Evolutionary conservation across 768 basidiomycete genomes (phyloP).

Genomic region (Scleroderma citrinum): DNA sequence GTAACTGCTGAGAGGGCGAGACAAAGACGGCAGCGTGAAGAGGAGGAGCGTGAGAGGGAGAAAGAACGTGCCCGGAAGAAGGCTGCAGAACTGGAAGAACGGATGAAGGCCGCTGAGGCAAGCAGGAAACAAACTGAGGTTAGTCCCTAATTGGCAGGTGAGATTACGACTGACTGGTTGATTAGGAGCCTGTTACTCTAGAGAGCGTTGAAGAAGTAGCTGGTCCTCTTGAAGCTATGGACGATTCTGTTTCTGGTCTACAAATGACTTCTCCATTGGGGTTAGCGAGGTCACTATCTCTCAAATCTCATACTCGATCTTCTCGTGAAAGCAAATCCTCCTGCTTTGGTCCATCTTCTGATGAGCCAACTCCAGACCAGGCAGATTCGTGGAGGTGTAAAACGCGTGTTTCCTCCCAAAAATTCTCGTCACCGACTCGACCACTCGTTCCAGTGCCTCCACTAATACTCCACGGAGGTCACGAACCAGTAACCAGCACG

Average conservation of each 20-base stretch:
- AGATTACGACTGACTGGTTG: constrained; percentile 11
- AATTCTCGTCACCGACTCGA: constrained; percentile 28
- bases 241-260: constrained; percentile 5
- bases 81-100: constrained; percentile 69
- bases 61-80: constrained; percentile 77
- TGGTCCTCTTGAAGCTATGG: constrained; percentile 16
- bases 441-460: constrained; percentile 23
- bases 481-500: constrained; percentile 34
- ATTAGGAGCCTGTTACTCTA: constrained; percentile 34
- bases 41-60: constrained; percentile 74
- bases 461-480: constrained; percentile 29
- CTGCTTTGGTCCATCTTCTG: constrained; percentile 6
- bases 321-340: constrained; percentile 10
- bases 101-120: constrained; percentile 38
- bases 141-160: constrained; percentile 6
- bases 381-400: constrained; percentile 67
- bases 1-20: constrained; percentile 78
- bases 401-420: constrained; percentile 15
- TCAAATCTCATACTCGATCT: constrained; percentile 23
- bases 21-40: constrained; percentile 74
- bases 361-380: constrained; percentile 29
- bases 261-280: constrained; percentile 5
- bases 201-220: constrained; percentile 45
- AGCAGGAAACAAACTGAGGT: constrained; percentile 15
- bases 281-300: constrained; percentile 31